Base-by-base conservation (phyloP, 495 filamentous ascomycete genomes). In the Delitschia confertaspora region DNA sequence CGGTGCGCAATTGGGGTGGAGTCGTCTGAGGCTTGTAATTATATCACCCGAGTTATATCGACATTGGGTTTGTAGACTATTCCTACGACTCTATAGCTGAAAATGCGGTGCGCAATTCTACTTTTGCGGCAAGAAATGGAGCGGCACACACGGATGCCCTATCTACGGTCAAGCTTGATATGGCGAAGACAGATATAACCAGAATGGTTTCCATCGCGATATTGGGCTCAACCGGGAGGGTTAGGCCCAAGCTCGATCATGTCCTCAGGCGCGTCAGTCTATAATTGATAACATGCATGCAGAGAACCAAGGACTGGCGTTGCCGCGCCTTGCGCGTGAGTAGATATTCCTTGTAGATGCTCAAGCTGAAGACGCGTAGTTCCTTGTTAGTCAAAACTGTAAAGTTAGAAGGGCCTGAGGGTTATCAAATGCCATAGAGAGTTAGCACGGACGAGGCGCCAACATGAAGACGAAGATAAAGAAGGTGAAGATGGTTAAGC, bases 151-250 rank as follows among this genome's bases (percentile, higher is more conserved):
- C 38, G 47, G 33, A 9, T 56, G 53, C 26, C 53, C 53, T 2
- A 25, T 43, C 13, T 56, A 56, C 43, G 47, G 53, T 8, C 47
- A 38, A 1, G 46, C 53, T 10, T 16, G 30, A 3, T 56, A 48
- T 22, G 53, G 52, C 33, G 47, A 38, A 5, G 53, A 56, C 7
- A 48, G 53, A 9, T 56, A 51, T 25, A 56, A 56, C 31, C 51
- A 54, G 20, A 48, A 56, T 18, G 53, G 53, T 6, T 56, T 42
- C 38, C 53, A 56, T 19, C 29, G 30, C 29, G 47, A 56, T 17
- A 56, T 48, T 0, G 47, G 43, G 4, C 39, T 47, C 5, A 52
- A 56, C 19, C 47, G 53, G 3, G 43, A 47, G 11, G 47, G 53
- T 0, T 25, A 10, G 7, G 50, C 51, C 3, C 38, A 46, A 10